A percentile compares a stretch with the other conserved stretches of the same genome.
Evolutionary conservation across 2,329 filamentous ascomycete species (phyloP).

Genomic region (Fusarium paranaense): DNA sequence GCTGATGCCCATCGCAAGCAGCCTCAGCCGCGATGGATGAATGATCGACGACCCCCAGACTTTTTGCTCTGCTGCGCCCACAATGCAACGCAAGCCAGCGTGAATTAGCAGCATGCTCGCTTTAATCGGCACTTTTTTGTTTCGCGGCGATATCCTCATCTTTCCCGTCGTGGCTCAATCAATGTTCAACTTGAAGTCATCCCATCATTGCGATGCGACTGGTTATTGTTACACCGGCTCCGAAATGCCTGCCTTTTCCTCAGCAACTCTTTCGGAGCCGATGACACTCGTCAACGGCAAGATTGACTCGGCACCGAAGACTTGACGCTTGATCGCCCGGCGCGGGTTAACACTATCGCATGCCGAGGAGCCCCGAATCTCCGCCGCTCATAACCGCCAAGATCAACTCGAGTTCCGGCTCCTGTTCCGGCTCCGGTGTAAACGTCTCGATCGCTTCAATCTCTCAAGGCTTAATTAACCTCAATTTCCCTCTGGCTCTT

Average conservation of each 20-base stretch:
- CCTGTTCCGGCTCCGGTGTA: slow-evolving; percentile 27
- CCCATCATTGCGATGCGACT: background rate
- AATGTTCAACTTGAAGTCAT: background rate
- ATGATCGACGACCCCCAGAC: slow-evolving; percentile 19
- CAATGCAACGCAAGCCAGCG: slow-evolving; percentile 9
- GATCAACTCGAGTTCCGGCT: slow-evolving; percentile 18
- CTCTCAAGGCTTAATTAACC: background rate
- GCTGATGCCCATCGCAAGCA: slow-evolving; percentile 19
- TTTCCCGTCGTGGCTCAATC: slow-evolving; percentile 9
- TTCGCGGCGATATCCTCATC: slow-evolving; percentile 15
- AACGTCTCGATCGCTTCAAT: slow-evolving; percentile 1
- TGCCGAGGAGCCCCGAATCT: slow-evolving; percentile 31
- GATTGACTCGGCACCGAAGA: slow-evolving; percentile 30
- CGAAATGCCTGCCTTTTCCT: background rate
- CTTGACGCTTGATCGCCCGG: slow-evolving; percentile 13
- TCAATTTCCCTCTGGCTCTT: background rate
- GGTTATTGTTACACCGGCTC: background rate
- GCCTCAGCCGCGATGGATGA: slow-evolving; percentile 11
- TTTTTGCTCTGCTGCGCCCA: slow-evolving; percentile 13
- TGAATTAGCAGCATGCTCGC: slow-evolving; percentile 4
- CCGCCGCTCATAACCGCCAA: slow-evolving; percentile 19
- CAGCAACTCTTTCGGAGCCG: slow-evolving; percentile 25
- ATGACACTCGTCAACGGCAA: slow-evolving; percentile 17
- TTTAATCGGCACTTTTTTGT: background rate
- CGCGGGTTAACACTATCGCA: background rate